These are phyloP conservation scores for Nepenthes alata DNA, from an alignment of 179 eudicot species.

Conservation along the genomic window DNA sequence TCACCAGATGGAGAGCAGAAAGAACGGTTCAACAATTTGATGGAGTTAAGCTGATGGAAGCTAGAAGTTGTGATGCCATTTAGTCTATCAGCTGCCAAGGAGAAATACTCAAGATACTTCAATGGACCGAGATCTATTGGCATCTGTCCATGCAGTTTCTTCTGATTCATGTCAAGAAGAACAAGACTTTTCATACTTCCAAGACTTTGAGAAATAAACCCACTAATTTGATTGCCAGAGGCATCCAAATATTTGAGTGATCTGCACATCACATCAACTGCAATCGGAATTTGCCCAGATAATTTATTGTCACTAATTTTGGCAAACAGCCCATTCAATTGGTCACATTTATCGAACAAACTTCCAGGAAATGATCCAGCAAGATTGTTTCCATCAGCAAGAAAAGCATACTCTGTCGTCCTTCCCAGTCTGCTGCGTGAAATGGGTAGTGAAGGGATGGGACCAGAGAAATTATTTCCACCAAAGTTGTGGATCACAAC, in stretches of 20 bases:
- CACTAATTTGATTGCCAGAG: constrained; percentile 22
- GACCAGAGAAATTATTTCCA: constrained; percentile 21
- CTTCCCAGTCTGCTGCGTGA: constrained; percentile 11
- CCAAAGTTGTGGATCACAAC: constrained; percentile 22
- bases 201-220: constrained; percentile 15
- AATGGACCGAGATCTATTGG: constrained; percentile 15
- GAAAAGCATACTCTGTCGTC: constrained; percentile 22
- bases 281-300: constrained; percentile 19
- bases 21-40: constrained; percentile 10
- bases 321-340: constrained; percentile 12
- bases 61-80: constrained; percentile 10
- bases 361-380: constrained; percentile 16
- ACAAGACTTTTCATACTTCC: constrained; percentile 6
- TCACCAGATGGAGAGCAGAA: constrained; percentile 15
- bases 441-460: constrained; percentile 20
- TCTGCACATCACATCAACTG: constrained; percentile 14
- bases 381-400: constrained; percentile 28
- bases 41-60: constrained; percentile 6
- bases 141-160: constrained; percentile 1
- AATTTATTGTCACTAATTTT: constrained; percentile 23
- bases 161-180: constrained; percentile 12
- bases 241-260: constrained; percentile 25
- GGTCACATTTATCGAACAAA: constrained; percentile 17
- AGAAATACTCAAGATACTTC: constrained; percentile 10
- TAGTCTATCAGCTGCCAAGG: constrained; percentile 15